Base-by-base conservation (phyloP, 2,329 filamentous ascomycete species). In the Colletotrichum truncatum region DNA sequence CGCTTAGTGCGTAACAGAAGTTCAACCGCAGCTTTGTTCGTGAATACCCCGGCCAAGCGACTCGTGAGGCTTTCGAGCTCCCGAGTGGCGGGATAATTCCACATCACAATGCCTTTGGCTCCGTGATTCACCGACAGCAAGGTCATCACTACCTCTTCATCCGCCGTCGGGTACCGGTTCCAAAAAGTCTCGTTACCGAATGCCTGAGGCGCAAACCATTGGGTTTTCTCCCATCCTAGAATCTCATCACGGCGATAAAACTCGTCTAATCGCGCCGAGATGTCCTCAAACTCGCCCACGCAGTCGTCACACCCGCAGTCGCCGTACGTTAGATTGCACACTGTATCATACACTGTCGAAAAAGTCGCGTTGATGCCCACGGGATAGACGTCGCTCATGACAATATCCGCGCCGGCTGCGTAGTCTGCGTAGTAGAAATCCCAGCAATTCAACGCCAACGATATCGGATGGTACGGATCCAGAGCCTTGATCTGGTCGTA, bases 221-320 rank as follows among this genome's bases (percentile, higher is more conserved):
- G 80, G 5, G 79, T 80, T 66, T 79, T 79, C 23, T 76, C 78
- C 80, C 79, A 82, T 2, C 80, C 80, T 1, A 83, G 73, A 76
- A 78, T 81, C 1, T 41, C 10, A 65, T 83, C 81, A 0, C 60
- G 34, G 1, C 60, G 59, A 69, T 83, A 79, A 21, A 82, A 67
- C 49, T 76, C 75, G 56, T 83, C 80, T 36, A 84, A 70, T 0
- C 83, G 76, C 11, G 64, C 48, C 2, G 78, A 36, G 0, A 89
- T 83, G 70, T 90, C 87, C 18, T 80, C 76, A 16, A 89, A 77
- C n/a, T 72, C 73, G 54, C 84, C 85, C 3, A 73, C 68, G 73
- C 88, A 90, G 73, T 86, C 83, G 71, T 90, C 88, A 73, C 88
- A 90, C 8, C 87, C 88, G 75, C 87, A 89, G 75, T 86, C 84